Base-by-base conservation (phyloP, 129 eudicot genomes). In the Glebionis coronaria region DNA sequence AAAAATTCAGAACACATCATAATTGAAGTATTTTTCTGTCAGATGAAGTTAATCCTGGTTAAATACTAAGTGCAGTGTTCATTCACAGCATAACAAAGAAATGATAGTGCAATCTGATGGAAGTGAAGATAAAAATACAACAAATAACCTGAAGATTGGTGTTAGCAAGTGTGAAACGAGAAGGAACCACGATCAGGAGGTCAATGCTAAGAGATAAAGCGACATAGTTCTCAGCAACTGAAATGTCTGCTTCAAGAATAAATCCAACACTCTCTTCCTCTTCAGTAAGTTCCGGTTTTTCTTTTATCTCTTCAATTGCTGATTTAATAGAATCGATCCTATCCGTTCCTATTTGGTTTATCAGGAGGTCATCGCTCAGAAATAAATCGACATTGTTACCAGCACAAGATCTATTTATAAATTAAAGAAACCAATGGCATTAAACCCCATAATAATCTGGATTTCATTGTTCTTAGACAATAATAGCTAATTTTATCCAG, bases 251-350 rank as follows among this genome's bases (percentile, higher is more conserved):
- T 51, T 51, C 56, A 8, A 51, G 10, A 51, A n/a, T 10, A 2
- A n/a, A n/a, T 6, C 21, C 25, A 51, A 21, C 18, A 51, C 21
- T 16, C 15, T 15, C 11, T 16, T 51, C 56, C 21, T 81, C 76
- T 70, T 70, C 78, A 53, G 52, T 45, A 58, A 79, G 74, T 57
- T 76, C 73, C 2, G 83, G 85, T 51, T 76, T 55, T 51, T 69
- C 56, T 50, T 84, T 76, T 6, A 16, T 56, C 42, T 23, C 21
- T 38, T 74, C 82, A 61, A 23, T 59, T 49, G 65, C 53, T 51
- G 23, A 71, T 14, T 70, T 61, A 23, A 70, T 51, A 54, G 62
- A 67, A 79, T 53, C 61, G 25, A 50, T 18, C 29, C 54, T 44
- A 25, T 14, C n/a, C n/a, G 69, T 63, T 78, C 63, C 82, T 71